Conservation (phyloP, 2,329 filamentous ascomycete species). For the Penicillium hesseltinei region DNA sequence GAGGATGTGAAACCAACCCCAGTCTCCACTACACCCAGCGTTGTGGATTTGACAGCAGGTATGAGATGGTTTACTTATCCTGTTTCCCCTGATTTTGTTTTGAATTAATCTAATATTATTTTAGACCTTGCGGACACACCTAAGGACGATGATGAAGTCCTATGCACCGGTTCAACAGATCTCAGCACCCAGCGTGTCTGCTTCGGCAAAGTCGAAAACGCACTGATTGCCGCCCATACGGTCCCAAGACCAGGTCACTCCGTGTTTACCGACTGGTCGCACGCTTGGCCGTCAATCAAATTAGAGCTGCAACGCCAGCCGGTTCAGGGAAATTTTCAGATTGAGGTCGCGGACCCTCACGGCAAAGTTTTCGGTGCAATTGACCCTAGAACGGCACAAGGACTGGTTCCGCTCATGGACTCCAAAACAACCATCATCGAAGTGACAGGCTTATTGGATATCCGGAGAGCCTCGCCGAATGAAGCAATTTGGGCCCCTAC, state of each 20-base stretch:
- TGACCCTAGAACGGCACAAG: slow-evolving; percentile 64
- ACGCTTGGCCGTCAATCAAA: slow-evolving; percentile 71
- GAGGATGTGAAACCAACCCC: slow-evolving; percentile 46
- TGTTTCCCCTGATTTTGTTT: background rate
- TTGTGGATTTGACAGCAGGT: slow-evolving; percentile 49
- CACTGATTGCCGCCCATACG: slow-evolving; percentile 63
- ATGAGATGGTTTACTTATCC: slow-evolving; percentile 1
- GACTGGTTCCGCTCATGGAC: slow-evolving; percentile 72
- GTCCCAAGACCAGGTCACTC: slow-evolving; percentile 68
- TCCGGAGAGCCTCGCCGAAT: slow-evolving; percentile 60
- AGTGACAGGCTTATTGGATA: slow-evolving; percentile 68
- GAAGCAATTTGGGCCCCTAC: slow-evolving; percentile 64
- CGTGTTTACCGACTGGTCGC: slow-evolving; percentile 52
- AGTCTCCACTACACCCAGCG: slow-evolving; percentile 51
- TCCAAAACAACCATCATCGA: slow-evolving; percentile 62
- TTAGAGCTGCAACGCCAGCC: slow-evolving; percentile 63
- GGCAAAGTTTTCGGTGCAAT: slow-evolving; percentile 72
- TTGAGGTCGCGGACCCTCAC: slow-evolving; percentile 72
- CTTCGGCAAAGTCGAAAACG: slow-evolving; percentile 71
- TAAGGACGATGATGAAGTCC: slow-evolving; percentile 38
- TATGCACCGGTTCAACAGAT: slow-evolving; percentile 54
- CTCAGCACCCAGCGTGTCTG: slow-evolving; percentile 71
- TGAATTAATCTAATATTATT: slow-evolving; percentile 20
- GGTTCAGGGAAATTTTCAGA: slow-evolving; percentile 55
- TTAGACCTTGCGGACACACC: slow-evolving; percentile 21